phyloP scores from a whole-genome alignment of 345 rosid species.

The Brassica carinata region DNA sequence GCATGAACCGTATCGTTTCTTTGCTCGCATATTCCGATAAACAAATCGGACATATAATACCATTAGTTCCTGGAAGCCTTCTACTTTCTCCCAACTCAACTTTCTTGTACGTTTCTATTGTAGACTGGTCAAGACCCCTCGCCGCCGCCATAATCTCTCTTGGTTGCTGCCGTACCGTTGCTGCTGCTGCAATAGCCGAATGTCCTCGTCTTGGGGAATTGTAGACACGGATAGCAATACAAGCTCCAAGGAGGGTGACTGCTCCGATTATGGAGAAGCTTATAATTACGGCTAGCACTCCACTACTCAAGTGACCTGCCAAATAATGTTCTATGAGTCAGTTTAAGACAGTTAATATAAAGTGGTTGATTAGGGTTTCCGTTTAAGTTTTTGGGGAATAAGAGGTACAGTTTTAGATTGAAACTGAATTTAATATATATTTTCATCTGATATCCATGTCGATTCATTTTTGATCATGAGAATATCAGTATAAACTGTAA shows the following conservation, averaged over 20 bases:
- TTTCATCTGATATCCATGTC: neutral
- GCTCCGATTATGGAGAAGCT: slow-evolving; percentile 46
- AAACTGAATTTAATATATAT: neutral
- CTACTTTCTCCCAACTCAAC: slow-evolving; percentile 57
- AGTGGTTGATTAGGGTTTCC: neutral
- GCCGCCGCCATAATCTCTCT: neutral
- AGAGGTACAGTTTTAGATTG: neutral
- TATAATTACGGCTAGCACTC: slow-evolving; percentile 39
- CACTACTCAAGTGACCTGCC: slow-evolving; percentile 36
- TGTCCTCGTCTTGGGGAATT: neutral
- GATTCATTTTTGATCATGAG: neutral
- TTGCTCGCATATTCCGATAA: slow-evolving; percentile 55
- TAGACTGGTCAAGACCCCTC: slow-evolving; percentile 63
- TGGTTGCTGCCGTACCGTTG: slow-evolving; percentile 26
- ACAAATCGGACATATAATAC: slow-evolving; percentile 57
- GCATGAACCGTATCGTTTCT: slow-evolving; percentile 55
- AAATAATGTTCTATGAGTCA: neutral
- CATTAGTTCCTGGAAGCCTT: slow-evolving; percentile 59
- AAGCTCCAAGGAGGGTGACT: slow-evolving; percentile 30
- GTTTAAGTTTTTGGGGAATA: neutral
- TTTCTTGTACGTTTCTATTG: slow-evolving; percentile 64
- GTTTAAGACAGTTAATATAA: neutral
- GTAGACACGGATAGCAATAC: slow-evolving; percentile 37
- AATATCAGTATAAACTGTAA: neutral
- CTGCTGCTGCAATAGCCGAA: neutral